Evolutionary conservation across 192 early-diverging fungal species (phyloP).

Genomic region (Backusella liffmaniae): DNA sequence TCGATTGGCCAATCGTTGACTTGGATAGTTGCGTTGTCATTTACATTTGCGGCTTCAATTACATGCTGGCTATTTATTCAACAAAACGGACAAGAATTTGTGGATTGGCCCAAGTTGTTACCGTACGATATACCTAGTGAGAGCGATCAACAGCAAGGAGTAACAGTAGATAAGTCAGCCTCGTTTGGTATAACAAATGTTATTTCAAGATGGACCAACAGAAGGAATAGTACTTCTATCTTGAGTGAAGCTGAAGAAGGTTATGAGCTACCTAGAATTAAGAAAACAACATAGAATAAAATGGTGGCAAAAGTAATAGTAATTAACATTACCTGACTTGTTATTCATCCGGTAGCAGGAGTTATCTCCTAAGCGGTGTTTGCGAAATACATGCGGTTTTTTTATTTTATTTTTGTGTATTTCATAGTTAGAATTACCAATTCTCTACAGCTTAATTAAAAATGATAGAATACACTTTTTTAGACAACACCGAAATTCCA

Average conservation of each 20-base stretch:
- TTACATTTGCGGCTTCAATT: constrained; percentile 38
- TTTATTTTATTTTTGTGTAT: no score
- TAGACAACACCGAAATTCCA: no score
- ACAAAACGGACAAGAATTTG: constrained; percentile 42
- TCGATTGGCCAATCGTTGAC: constrained; percentile 14
- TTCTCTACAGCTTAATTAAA: no score
- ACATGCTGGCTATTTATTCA: constrained; percentile 38
- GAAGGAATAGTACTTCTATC: constrained; percentile 8
- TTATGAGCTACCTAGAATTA: constrained; percentile 17
- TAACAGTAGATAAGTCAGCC: background rate
- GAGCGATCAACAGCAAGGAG: background rate
- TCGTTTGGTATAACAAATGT: background rate
- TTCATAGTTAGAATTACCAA: no score
- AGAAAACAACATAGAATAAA: constrained; percentile 25
- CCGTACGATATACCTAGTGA: background rate
- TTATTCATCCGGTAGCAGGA: background rate
- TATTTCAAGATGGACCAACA: background rate
- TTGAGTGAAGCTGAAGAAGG: constrained; percentile 28
- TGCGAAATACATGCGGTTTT: no score
- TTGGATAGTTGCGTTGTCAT: constrained; percentile 32
- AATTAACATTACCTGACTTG: background rate
- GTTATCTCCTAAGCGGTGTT: background rate
- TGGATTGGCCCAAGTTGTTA: constrained; percentile 55
- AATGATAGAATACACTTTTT: no score
- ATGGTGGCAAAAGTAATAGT: background rate